Conservation (phyloP, 2,329 filamentous ascomycete species). For the Metarhizium humberi region DNA sequence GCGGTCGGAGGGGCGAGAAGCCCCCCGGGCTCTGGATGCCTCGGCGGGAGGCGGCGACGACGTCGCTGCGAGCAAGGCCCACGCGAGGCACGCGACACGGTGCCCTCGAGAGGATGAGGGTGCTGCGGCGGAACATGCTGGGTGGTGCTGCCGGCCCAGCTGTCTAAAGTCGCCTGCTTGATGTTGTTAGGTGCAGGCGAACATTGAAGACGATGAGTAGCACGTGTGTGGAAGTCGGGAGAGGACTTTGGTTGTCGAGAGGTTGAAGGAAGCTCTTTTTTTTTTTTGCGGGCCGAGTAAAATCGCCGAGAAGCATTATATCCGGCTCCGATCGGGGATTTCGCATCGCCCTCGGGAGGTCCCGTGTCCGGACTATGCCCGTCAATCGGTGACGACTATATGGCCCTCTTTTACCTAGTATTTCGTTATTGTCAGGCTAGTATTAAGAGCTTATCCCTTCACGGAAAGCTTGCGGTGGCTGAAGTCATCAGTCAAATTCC, state of each 20-base stretch:
- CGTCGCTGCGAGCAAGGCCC: conserved; percentile 3
- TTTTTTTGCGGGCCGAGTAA: background rate
- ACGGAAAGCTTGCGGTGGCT: no score
- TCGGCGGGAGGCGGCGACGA: conserved; percentile 9
- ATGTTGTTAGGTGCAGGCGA: background rate
- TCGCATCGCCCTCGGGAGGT: background rate
- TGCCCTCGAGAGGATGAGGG: conserved; percentile 14
- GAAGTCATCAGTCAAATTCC: no score
- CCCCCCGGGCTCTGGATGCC: conserved; percentile 26
- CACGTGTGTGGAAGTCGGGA: background rate
- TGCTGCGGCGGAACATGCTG: conserved; percentile 20
- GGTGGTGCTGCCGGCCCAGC: background rate
- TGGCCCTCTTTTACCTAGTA: no score
- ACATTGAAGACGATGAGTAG: background rate
- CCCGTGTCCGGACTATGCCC: no score
- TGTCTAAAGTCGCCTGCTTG: background rate
- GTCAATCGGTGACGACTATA: no score
- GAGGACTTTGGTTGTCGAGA: background rate
- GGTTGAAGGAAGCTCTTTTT: background rate
- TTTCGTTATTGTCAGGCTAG: no score
- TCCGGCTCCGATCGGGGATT: background rate
- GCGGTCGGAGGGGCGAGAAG: conserved; percentile 63
- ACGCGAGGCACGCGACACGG: conserved; percentile 9
- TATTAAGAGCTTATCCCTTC: no score
- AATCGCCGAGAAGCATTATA: background rate